These are phyloP conservation scores for Leccinum disarticulatum DNA, from an alignment of 768 basidiomycete species.

Conservation along the genomic window DNA sequence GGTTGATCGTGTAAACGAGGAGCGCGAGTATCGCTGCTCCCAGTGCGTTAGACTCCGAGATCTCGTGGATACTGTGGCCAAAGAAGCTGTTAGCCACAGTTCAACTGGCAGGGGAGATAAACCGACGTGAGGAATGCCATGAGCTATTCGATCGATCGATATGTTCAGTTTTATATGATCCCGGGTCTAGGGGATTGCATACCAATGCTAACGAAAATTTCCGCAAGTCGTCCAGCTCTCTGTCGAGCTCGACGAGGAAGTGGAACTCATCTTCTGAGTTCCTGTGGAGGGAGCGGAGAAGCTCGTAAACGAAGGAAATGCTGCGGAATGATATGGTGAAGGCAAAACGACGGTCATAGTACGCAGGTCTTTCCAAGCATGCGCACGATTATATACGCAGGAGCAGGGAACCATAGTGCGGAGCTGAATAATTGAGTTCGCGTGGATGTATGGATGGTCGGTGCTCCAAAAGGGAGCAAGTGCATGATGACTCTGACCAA, in stretches of 20 bases:
- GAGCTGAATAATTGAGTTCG: not conserved
- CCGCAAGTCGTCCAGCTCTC: slow-evolving; percentile 23
- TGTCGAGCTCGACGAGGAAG: slow-evolving; percentile 14
- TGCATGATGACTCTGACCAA: not conserved
- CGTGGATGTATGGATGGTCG: not conserved
- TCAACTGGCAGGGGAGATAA: not conserved
- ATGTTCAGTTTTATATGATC: not conserved
- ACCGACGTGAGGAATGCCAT: slow-evolving; percentile 29
- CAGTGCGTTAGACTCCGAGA: slow-evolving; percentile 20
- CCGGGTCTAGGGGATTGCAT: not conserved
- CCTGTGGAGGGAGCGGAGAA: not conserved
- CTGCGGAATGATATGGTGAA: slow-evolving; percentile 11
- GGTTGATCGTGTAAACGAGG: slow-evolving; percentile 31
- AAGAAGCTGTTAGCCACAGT: not conserved
- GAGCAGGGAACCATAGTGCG: not conserved
- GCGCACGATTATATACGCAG: slow-evolving; percentile 10
- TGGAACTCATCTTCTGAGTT: slow-evolving; percentile 2
- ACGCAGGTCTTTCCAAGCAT: not conserved
- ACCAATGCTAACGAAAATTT: slow-evolving; percentile 25
- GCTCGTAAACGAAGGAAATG: not conserved
- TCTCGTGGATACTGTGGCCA: slow-evolving; percentile 20
- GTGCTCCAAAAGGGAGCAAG: not conserved
- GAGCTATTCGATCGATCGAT: slow-evolving; percentile 16
- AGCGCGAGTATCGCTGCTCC: slow-evolving; percentile 25
- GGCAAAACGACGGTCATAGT: not conserved